Base-by-base conservation (phyloP, 2,329 filamentous ascomycete species). In the Scleromitrula shiraiana region DNA sequence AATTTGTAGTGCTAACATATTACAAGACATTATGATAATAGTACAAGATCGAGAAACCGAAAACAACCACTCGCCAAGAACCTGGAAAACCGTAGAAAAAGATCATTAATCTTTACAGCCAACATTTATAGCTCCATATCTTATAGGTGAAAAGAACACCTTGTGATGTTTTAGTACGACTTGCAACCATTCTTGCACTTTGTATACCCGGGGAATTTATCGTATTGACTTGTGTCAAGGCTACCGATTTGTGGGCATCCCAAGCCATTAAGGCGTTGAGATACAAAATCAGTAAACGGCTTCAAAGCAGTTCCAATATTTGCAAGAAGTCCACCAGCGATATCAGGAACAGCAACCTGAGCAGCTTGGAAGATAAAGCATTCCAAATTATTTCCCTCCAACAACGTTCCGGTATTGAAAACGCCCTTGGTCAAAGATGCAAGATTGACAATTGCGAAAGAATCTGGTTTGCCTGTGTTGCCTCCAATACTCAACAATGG, bases 391-490 rank as follows among this genome's bases (percentile, higher is more conserved):
- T 76, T 73, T 12, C 70, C 70, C 48, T 76, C 52, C 1, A 69
- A 56, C 0, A 76, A 59, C 12, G 62, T 68, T n/a, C 61, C 51
- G 4, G 60, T 53, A 53, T 73, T 74, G 51, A 70, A 68, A 1
- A 75, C 59, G 30, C 70, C 71, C 15, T 69, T 66, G 3, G 70
- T 70, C 17, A 75, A 27, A 45, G 73, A 61, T 2, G 51, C 49
- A 2, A 73, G 32, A 52, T 71, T 60, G 43, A 78, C 57, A 3
- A 72, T 72, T 4, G 69, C 63, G 54, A 77, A 78, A n/a, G 67
- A 71, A 61, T 78, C 71, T 7, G 72, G 67, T 1, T 64, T 65
- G n/a, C 74, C 72, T 3, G 68, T 68, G 54, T 78, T 78, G 9
- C 75, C 75, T 7, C 75, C 75, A 12, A 78, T 67, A 50, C 66